Conservation (phyloP, 1,284 basidiomycete genomes). For the Trichosporon coremiiforme region DNA sequence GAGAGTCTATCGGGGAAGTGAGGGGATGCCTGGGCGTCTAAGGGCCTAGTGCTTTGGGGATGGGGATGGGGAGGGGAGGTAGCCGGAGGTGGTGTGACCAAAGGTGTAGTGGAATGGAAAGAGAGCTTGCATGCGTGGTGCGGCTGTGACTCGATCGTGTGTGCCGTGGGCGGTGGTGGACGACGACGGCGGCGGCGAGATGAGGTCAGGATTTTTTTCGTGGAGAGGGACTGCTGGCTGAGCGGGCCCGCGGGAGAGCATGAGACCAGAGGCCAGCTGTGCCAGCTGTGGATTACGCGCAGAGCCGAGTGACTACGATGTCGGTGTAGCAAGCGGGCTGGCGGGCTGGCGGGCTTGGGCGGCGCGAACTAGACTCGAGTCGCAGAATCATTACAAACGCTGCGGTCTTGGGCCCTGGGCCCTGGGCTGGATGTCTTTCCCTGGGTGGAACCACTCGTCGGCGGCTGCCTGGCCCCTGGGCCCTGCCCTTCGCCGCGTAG, state of each 20-base stretch:
- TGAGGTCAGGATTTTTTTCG: constrained; percentile 18
- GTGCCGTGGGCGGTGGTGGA: constrained; percentile 14
- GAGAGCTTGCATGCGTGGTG: constrained; percentile 5
- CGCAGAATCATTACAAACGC: constrained; percentile 13
- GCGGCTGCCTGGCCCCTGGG: not conserved
- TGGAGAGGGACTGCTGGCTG: constrained; percentile 4
- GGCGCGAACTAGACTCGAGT: constrained; percentile 13
- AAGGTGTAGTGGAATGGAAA: constrained; percentile 1
- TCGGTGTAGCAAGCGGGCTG: not conserved
- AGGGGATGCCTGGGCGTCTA: constrained; percentile 12
- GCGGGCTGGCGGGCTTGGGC: not conserved
- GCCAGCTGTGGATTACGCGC: not conserved
- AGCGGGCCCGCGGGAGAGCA: no score
- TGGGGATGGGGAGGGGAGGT: not conserved
- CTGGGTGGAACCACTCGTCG: not conserved
- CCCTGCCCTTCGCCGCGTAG: not conserved
- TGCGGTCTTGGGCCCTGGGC: not conserved
- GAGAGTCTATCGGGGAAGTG: not conserved
- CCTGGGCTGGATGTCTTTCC: not conserved
- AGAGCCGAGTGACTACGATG: constrained; percentile 12
- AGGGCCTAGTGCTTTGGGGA: constrained; percentile 19
- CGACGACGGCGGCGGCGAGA: constrained; percentile 15
- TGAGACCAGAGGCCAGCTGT: no score
- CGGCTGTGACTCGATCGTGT: constrained; percentile 8
- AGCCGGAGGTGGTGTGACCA: constrained; percentile 11